Percentiles rank a stretch among this genome's conserved stretches.
These are phyloP conservation scores for Solanum lignicaule DNA, from an alignment of 257 asterid species.

Conservation along the genomic window DNA sequence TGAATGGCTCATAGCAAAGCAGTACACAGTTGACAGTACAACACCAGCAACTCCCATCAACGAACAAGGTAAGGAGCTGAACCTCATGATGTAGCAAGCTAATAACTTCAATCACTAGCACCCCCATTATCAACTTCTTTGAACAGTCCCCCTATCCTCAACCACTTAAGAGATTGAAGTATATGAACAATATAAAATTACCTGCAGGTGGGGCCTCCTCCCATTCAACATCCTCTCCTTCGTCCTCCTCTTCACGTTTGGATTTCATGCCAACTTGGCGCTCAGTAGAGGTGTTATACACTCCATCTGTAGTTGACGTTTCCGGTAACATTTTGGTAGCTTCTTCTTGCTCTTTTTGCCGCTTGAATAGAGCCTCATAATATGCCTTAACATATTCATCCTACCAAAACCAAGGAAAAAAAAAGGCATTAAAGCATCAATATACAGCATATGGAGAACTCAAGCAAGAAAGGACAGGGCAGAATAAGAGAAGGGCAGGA, in stretches of 20 bases:
- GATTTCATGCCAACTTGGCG: constrained; percentile 80
- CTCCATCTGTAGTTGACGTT: constrained; percentile 19
- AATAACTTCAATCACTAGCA: not conserved
- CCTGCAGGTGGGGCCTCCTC: constrained; percentile 75
- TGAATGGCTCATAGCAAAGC: not conserved
- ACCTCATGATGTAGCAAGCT: not conserved
- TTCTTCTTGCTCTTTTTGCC: constrained; percentile 57
- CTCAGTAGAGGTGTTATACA: constrained; percentile 20
- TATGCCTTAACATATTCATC: constrained; percentile 82
- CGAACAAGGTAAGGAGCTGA: not conserved
- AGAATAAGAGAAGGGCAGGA: not conserved
- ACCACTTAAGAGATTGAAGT: not conserved
- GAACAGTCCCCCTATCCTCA: not conserved
- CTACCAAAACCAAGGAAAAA: constrained; percentile 16
- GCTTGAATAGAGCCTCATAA: constrained; percentile 61
- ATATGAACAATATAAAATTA: constrained; percentile 8
- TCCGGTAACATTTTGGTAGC: constrained; percentile 35
- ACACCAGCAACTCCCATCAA: not conserved
- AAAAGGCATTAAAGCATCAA: not conserved
- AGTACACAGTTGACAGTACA: not conserved
- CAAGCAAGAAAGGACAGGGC: not conserved
- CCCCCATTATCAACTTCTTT: not conserved
- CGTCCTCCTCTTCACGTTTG: constrained; percentile 51
- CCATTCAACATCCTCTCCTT: constrained; percentile 70
- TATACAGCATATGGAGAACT: not conserved